Evolutionary conservation across 208 protist genomes (phyloP), one percentile per base, ranked within the genome.

Genomic region (Leishmania aethiopica): DNA sequence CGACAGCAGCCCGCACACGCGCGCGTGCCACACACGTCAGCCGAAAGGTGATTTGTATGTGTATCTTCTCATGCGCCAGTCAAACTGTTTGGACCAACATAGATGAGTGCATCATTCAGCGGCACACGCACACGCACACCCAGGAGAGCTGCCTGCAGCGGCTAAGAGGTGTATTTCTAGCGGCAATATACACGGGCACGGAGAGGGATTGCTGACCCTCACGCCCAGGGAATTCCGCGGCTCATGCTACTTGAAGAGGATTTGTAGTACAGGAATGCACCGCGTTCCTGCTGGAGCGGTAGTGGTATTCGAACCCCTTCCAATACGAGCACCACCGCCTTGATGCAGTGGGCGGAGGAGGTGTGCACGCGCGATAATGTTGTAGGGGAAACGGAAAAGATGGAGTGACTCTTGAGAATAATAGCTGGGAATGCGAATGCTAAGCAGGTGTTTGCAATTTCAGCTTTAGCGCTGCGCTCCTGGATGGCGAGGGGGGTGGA

Each of bases 51-150:
- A 82, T 67, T 82, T 82, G 72, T 78, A 77, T 77, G 79, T 82
- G 51, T 82, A 40, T 77, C 70, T 82, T 82, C 49, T 77, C 79
- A 82, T 82, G 53, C 72, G 72, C 79, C 79, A 72, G 79, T 82
- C 79, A 77, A 82, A 77, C 79, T 82, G 79, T 82, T 82, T 82
- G 79, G 72, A 82, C 79, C 79, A 82, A 82, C 79, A 82, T 78
- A 77, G 59, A 82, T 78, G 79, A 71, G 79, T 82, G 66, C 79
- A 82, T 82, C 79, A 77, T 74, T 42, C 79, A 77, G 72, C 72
- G 28, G 72, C 72, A 72, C n/a, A 66, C 60, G n/a, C 62, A 37
- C n/a, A 67, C 57, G 32, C 62, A 32, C 62, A 37, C 57, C 0
- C 37, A n/a, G 3, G 53, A 15, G 17, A 57, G 53, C 53, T 57